Base-by-base conservation (phyloP, 768 basidiomycete genomes). In the Suillus sp. region DNA sequence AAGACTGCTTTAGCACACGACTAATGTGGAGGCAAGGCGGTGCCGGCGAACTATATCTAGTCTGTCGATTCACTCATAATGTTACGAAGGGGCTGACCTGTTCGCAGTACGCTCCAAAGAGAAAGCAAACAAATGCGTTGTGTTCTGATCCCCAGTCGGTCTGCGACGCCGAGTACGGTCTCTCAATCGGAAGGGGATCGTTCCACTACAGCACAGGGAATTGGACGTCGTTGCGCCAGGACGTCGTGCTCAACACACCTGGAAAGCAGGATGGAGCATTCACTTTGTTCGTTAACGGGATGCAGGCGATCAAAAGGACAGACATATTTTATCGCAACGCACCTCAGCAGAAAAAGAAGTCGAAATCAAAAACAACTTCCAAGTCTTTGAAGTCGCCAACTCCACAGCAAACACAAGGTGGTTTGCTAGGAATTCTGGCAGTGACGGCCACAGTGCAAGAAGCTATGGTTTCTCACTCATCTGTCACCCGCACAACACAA, bases 21-120 rank as follows among this genome's bases (percentile, higher is more conserved):
- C 62, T 95, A 67, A 95, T 96, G 94, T 95, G 90, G 89, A 80
- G 90, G 43, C 69, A 73, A 14, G 76, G 75, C 0, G 93, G 93
- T 4, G 74, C 73, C 0, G 93, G 93, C 4, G 94, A 95, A 69
- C 76, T 92, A 32, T 93, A 93, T 69, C 78, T 91, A 64, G 89
- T 91, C 68, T 62, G 85, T 79, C 30, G 4, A n/a, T 53, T 5
- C 6, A n/a, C 6, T 53, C 20, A 20, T 7, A 7, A 6, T 34
- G 5, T 34, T 3, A n/a, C 34, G 30, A 13, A 53, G 4, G 18
- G n/a, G 37, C 9, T 47, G 0, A 35, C 53, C 22, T 22, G 27
- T 40, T 34, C 34, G 4, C 56, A 92, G 92, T 93, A 93, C 67
- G 92, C 88, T 4, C 86, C 90, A 0, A 91, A 89, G 70, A 83